Percentiles rank a stretch among this genome's conserved stretches.
Conservation (phyloP, 768 basidiomycete species). For the Dendrothele bispora region DNA sequence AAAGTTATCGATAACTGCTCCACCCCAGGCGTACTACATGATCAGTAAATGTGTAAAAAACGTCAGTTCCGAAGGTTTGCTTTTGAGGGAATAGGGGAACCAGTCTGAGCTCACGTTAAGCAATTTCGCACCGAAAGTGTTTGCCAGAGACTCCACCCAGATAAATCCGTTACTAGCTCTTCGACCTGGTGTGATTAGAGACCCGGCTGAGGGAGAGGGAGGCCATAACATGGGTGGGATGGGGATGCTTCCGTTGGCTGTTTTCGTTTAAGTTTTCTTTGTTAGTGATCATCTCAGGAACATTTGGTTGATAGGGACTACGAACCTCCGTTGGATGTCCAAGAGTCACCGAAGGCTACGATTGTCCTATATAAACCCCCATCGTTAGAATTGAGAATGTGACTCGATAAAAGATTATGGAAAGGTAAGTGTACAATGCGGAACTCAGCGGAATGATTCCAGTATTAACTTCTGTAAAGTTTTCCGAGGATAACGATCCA, state of each 20-base stretch:
- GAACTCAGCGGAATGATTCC: too few species aligned
- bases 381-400: too few species aligned
- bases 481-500: slow-evolving; percentile 20
- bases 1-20: slow-evolving; percentile 32
- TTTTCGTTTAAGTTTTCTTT: neutral
- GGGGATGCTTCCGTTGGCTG: slow-evolving; percentile 32
- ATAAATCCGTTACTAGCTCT: slow-evolving; percentile 31
- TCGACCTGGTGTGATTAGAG: slow-evolving; percentile 24
- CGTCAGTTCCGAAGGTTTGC: too few species aligned
- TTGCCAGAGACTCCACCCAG: slow-evolving; percentile 30
- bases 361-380: slow-evolving; percentile 23
- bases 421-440: too few species aligned
- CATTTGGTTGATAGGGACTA: too few species aligned
- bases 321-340: slow-evolving; percentile 29
- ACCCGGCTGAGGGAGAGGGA: slow-evolving; percentile 30
- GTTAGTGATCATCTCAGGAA: too few species aligned
- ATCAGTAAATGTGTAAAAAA: neutral
- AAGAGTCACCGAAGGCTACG: slow-evolving; percentile 31
- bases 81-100: neutral
- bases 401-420: too few species aligned
- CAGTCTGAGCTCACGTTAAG: slow-evolving; percentile 19
- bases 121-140: slow-evolving; percentile 27
- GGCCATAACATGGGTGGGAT: slow-evolving; percentile 31
- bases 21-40: slow-evolving; percentile 32
- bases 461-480: slow-evolving; percentile 26